A percentile compares a stretch with the other conserved stretches of the same genome.
phyloP scores from a whole-genome alignment of 2,329 filamentous ascomycete species.

The Elsinoe ampelina region DNA sequence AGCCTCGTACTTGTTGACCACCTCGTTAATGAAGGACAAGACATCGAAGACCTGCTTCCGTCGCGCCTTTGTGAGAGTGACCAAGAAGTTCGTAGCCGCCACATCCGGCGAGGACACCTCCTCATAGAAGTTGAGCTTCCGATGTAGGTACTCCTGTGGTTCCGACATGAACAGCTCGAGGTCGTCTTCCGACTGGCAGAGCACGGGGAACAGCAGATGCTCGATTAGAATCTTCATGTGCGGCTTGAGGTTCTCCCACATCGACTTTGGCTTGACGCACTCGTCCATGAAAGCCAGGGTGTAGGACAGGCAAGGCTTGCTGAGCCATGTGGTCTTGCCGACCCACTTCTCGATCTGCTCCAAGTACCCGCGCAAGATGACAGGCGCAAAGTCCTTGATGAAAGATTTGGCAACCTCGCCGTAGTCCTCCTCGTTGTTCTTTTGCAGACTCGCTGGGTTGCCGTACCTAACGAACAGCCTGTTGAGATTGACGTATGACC shows the following conservation, averaged over 20 bases:
- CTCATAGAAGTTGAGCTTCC: conserved; percentile 96
- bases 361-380: conserved; percentile 92
- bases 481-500: conserved; percentile 97
- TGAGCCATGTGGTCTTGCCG: conserved; percentile 86
- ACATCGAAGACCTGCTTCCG: conserved; percentile 95
- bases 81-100: conserved; percentile 90
- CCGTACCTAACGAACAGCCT: conserved; percentile 89
- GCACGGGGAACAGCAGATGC: conserved; percentile 88
- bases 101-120: conserved; percentile 93
- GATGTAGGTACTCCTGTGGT: conserved; percentile 91
- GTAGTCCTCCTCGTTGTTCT: conserved; percentile 66
- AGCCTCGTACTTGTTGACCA: conserved; percentile 86
- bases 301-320: conserved; percentile 85
- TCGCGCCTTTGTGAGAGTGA: conserved; percentile 85
- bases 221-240: conserved; percentile 89
- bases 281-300: conserved; percentile 94
- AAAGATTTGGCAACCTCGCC: conserved; percentile 82
- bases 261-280: conserved; percentile 92
- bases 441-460: conserved; percentile 67
- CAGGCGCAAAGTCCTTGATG: conserved; percentile 81
- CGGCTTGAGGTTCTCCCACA: conserved; percentile 89
- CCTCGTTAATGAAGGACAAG: conserved; percentile 85
- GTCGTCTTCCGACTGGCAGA: conserved; percentile 87
- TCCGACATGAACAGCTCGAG: conserved; percentile 89
- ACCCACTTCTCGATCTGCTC: conserved; percentile 97